Percentiles rank a stretch among this genome's conserved stretches.
phyloP scores from a whole-genome alignment of 192 early-diverging fungal species.

The Funneliformis mosseae region DNA sequence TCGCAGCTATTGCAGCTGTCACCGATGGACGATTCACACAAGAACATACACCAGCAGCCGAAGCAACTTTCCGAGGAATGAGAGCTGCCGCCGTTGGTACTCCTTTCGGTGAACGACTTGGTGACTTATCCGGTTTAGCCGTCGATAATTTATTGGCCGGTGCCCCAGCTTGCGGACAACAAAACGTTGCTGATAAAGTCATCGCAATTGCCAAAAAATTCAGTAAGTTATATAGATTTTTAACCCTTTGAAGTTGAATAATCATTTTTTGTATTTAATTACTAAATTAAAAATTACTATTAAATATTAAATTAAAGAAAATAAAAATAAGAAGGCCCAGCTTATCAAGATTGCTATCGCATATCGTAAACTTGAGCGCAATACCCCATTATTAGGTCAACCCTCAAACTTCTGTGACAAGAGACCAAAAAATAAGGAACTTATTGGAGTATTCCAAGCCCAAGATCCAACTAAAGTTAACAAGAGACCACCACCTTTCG shows the following conservation, averaged over 20 bases:
- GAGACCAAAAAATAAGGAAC: not conserved
- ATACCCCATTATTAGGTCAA: not conserved
- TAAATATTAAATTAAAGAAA: not conserved
- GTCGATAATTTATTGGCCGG: not conserved
- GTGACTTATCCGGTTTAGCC: not conserved
- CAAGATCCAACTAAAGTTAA: conserved; percentile 8
- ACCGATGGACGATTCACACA: not conserved
- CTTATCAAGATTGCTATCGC: not conserved
- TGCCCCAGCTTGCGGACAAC: conserved; percentile 11
- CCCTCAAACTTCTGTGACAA: not conserved
- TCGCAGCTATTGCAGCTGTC: not conserved
- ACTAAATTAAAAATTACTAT: not conserved
- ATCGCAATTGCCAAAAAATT: not conserved
- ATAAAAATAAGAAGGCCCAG: not conserved
- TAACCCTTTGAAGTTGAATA: no score
- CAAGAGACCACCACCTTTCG: no score
- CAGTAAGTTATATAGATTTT: not conserved
- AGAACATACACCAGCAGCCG: not conserved
- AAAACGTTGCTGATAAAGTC: conserved; percentile 4
- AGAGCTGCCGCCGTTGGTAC: not conserved
- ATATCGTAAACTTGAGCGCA: conserved; percentile 18
- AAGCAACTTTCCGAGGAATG: not conserved
- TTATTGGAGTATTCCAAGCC: not conserved
- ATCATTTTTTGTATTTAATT: no score
- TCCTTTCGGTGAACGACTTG: not conserved